Conservation (phyloP, 306 rosid species). For the Cucurbita maxima region DNA sequence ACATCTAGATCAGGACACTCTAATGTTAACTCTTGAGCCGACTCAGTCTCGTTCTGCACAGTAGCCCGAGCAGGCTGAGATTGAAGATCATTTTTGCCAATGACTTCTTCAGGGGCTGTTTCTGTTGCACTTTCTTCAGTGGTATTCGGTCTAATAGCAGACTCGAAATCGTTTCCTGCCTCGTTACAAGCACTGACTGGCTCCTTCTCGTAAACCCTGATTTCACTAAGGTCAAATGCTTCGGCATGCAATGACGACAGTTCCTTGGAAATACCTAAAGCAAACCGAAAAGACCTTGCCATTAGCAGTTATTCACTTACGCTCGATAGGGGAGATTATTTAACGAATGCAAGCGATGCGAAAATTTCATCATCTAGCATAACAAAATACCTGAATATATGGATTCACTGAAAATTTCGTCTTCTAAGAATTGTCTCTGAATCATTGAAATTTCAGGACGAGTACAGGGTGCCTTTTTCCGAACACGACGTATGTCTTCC, state of each 20-base stretch:
- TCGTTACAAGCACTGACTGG: constrained; percentile 24
- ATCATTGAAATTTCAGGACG: constrained; percentile 63
- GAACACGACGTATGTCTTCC: constrained; percentile 80
- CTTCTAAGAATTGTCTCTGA: constrained; percentile 76
- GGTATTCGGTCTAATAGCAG: constrained; percentile 23
- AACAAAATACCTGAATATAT: constrained; percentile 42
- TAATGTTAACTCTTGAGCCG: constrained; percentile 18
- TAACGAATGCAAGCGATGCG: neutral
- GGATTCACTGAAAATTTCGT: constrained; percentile 56
- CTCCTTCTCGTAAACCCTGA: constrained; percentile 33
- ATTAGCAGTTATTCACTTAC: neutral
- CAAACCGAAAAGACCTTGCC: constrained; percentile 13
- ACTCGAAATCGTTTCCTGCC: constrained; percentile 29
- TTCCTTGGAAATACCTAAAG: constrained; percentile 56
- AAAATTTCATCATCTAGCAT: neutral
- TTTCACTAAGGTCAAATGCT: constrained; percentile 40
- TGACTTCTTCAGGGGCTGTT: constrained; percentile 16
- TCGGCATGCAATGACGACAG: constrained; percentile 42
- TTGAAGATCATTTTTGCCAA: constrained; percentile 31
- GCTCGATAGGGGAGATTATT: neutral
- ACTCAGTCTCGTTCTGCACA: constrained; percentile 19
- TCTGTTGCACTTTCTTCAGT: constrained; percentile 26
- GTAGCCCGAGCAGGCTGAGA: constrained; percentile 22
- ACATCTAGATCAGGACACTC: constrained; percentile 27
- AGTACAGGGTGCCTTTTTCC: constrained; percentile 95